Percentiles rank a stretch among this genome's conserved stretches.
Conservation (phyloP, 306 rosid genomes). For the Vachellia pachyceras region DNA sequence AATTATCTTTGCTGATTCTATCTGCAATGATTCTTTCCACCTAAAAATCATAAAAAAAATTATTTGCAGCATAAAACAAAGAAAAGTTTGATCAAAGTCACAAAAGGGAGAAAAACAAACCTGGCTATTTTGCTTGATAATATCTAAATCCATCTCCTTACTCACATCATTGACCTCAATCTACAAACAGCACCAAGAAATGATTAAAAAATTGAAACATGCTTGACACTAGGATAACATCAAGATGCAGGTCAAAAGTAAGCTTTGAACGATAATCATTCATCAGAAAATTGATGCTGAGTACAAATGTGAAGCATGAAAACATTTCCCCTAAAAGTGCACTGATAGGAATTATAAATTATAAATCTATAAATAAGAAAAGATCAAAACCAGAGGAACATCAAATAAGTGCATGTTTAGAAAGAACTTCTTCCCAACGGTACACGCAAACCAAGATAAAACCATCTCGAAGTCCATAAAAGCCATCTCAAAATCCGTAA, state of each 20-base stretch:
- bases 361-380: not conserved
- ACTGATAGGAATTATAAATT: not conserved
- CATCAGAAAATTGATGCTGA: not conserved
- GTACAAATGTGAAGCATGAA: not conserved
- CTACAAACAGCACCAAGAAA: slow-evolving; percentile 50
- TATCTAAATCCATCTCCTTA: slow-evolving; percentile 99
- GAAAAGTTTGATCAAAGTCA: slow-evolving; percentile 21
- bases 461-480: too few species aligned
- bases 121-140: slow-evolving; percentile 98
- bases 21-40: slow-evolving; percentile 95
- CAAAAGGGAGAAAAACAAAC: slow-evolving; percentile 51
- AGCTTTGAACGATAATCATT: not conserved
- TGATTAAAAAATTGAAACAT: slow-evolving; percentile 21
- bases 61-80: not conserved
- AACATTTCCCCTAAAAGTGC: not conserved
- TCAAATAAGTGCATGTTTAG: too few species aligned
- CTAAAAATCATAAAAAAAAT: slow-evolving; percentile 50
- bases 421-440: too few species aligned
- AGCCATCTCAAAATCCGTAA: too few species aligned
- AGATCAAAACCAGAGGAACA: slow-evolving; percentile 8
- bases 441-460: too few species aligned
- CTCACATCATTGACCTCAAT: slow-evolving; percentile 98
- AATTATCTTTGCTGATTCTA: slow-evolving; percentile 77
- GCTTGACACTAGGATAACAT: not conserved
- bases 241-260: not conserved